phyloP scores from a whole-genome alignment of 1,284 basidiomycete genomes.

The Papiliotrema fonsecae region DNA sequence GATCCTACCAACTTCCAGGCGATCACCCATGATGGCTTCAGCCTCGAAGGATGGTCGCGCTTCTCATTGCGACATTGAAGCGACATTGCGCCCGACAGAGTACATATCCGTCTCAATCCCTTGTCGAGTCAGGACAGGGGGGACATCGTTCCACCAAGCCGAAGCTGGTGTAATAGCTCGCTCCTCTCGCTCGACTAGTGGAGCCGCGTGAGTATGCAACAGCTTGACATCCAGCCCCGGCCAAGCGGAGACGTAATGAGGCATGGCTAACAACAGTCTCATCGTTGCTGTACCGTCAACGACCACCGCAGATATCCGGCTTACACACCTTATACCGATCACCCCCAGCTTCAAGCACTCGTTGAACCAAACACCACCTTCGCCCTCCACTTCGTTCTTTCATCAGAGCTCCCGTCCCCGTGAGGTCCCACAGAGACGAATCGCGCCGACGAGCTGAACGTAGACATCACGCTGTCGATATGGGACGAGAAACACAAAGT shows the following conservation, averaged over 20 bases:
- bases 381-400: slow-evolving; percentile 40
- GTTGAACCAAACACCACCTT: slow-evolving; percentile 38
- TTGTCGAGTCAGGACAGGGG: slow-evolving; percentile 19
- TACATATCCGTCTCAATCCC: slow-evolving; percentile 12
- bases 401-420: slow-evolving; percentile 40
- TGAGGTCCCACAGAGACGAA: slow-evolving; percentile 15
- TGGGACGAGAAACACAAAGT: slow-evolving; percentile 63
- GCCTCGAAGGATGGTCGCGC: too few relatives aligned
- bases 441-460: too few relatives aligned
- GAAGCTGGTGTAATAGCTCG: slow-evolving; percentile 19
- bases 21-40: too few relatives aligned
- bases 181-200: slow-evolving; percentile 2
- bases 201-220: slow-evolving; percentile 35
- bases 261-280: slow-evolving; percentile 18
- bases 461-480: slow-evolving; percentile 27
- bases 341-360: slow-evolving; percentile 19
- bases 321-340: slow-evolving; percentile 29
- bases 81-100: slow-evolving; percentile 23
- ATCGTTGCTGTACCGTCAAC: slow-evolving; percentile 20
- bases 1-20: too few relatives aligned
- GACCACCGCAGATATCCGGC: slow-evolving; percentile 1
- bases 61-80: slow-evolving; percentile 7
- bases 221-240: too few relatives aligned
- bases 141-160: slow-evolving; percentile 16
- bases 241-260: background rate